Evolutionary conservation across 2,329 filamentous ascomycete genomes (phyloP).

Genomic region (Colletotrichum musicola): DNA sequence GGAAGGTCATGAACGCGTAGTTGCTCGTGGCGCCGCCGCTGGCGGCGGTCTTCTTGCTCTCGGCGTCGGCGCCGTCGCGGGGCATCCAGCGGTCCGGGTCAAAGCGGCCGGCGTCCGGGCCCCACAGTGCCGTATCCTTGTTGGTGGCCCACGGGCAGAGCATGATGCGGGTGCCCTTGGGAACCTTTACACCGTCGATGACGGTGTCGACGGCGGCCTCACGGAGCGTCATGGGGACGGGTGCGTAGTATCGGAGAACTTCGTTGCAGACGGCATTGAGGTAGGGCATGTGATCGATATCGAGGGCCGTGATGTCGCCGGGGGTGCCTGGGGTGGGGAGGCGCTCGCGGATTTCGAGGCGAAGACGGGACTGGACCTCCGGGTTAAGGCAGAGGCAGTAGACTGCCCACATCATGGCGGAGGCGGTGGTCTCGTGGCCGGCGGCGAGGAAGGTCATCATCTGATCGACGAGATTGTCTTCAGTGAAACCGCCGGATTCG

Average conservation of each 20-base stretch:
- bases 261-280: slow-evolving; percentile 85
- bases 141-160: slow-evolving; percentile 78
- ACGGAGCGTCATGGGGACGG: slow-evolving; percentile 79
- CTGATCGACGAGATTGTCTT: slow-evolving; percentile 87
- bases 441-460: slow-evolving; percentile 92
- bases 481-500: slow-evolving; percentile 79
- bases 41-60: slow-evolving; percentile 59
- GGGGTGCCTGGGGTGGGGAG: slow-evolving; percentile 64
- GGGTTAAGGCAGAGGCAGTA: slow-evolving; percentile 77
- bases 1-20: slow-evolving; percentile 83
- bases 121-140: slow-evolving; percentile 78
- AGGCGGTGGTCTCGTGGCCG: slow-evolving; percentile 83
- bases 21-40: slow-evolving; percentile 81
- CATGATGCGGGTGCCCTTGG: slow-evolving; percentile 77
- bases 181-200: slow-evolving; percentile 74
- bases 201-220: slow-evolving; percentile 73
- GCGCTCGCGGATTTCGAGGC: slow-evolving; percentile 73
- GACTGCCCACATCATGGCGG: slow-evolving; percentile 80
- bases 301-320: slow-evolving; percentile 60
- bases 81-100: slow-evolving; percentile 82
- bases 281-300: slow-evolving; percentile 82
- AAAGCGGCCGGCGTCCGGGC: slow-evolving; percentile 79
- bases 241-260: slow-evolving; percentile 78
- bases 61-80: slow-evolving; percentile 50
- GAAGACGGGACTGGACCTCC: slow-evolving; percentile 74